Evolutionary conservation across 2,329 filamentous ascomycete species (phyloP), one percentile per base, ranked within the genome.

Genomic region (Emergomyces orientalis): DNA sequence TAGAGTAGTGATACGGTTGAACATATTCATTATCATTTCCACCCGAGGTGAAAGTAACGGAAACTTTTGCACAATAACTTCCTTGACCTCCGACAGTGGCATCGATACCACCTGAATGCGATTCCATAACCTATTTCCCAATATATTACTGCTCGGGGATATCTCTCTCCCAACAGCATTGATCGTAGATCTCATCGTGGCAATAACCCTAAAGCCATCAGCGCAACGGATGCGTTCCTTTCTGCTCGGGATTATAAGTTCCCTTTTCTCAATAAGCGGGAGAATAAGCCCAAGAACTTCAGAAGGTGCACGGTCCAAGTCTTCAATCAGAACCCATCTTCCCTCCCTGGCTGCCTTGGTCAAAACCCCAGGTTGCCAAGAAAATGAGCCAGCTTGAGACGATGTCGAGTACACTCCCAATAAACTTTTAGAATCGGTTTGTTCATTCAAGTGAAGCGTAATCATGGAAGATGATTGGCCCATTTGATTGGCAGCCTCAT

Each of bases 351-450:
- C 91, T 43, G 95, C 95, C 37, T 91, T 96, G 0, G 94, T 97
- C 68, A 99, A 79, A 25, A 97, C 90, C 76, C 94, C 94, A 2
- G 94, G 86, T 64, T 90, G 86, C 94, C 94, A 99, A 59, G 85
- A 84, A 73, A 99, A 99, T 11, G 90, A 92, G 1, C 92, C 92
- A 0, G 91, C 92, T 65, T 88, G 89, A 19, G 88, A 85, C 63
- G 91, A 92, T 27, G 91, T 94, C 1, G 93, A 90, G 76, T 99
- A 97, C 73, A 97, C 86, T 3, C 94, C 94, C 66, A 99, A 86
- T 49, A 99, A 84, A 79, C 96, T 89, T 75, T 99, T 99, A 0
- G 93, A 92, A 76, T 99, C 94, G 2, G 92, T 97, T 75, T 99
- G 95, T 75, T 97, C 94, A 72, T 99, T 99, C 41, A 99, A 80